Conservation (phyloP, 305 asterid genomes). For the Fraxinus platypoda region DNA sequence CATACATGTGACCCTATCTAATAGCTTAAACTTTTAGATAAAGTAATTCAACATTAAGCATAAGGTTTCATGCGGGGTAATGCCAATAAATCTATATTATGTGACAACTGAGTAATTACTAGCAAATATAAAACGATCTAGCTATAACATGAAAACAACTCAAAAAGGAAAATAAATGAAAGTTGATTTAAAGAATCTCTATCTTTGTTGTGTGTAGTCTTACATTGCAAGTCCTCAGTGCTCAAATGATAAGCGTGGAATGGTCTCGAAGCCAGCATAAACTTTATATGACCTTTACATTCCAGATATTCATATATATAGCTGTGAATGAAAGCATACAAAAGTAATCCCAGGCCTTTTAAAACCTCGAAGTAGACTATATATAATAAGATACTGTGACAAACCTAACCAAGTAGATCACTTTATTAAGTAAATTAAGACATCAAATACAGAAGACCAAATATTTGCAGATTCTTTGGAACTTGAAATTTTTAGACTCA, state of each 20-base stretch:
- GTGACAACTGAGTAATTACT: background rate
- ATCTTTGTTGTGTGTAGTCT: background rate
- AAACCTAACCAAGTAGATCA: background rate
- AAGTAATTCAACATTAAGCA: background rate
- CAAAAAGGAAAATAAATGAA: background rate
- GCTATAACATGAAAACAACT: background rate
- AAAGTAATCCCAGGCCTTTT: background rate
- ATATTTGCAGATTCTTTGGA: background rate
- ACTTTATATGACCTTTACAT: background rate
- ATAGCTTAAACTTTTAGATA: background rate
- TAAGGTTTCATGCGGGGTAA: background rate
- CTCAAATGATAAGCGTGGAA: background rate
- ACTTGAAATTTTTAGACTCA: background rate
- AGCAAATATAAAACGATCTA: background rate
- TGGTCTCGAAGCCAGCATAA: background rate
- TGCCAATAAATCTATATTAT: background rate
- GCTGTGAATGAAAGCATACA: background rate
- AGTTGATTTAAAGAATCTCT: background rate
- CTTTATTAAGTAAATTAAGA: background rate
- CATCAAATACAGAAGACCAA: background rate
- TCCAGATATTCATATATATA: background rate
- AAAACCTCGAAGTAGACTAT: background rate
- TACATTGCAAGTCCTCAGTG: background rate
- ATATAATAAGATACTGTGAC: background rate
- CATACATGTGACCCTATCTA: background rate